Base-by-base conservation (phyloP, 768 basidiomycete species). In the Piloderma croceum region DNA sequence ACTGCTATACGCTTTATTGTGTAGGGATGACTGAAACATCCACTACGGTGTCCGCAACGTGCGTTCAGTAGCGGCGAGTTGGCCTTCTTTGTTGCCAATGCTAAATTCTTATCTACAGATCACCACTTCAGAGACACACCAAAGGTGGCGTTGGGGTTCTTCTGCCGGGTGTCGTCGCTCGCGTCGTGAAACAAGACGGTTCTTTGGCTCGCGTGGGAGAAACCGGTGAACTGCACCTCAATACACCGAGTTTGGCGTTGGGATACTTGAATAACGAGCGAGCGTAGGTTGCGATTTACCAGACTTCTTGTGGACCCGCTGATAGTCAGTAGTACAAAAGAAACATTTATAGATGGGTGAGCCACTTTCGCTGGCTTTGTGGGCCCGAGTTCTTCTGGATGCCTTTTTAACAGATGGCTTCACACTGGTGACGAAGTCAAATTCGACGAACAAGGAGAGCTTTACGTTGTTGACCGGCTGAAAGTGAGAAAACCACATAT, bases 401-500 rank as follows among this genome's bases (percentile, higher is more conserved):
- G n/a, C 59, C 39, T 19, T 39, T 39, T 7, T 5, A 19, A 25
- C 35, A 69, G 71, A 23, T 74, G 73, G 73, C 46, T 75, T 6
- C 58, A 58, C 19, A 74, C 75, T 0, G 73, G 70, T 1, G 70
- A 71, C 41, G 65, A 71, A 40, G 71, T 70, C 6, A 24, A 48
- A 9, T 52, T 72, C 36, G 58, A 56, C 29, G 56, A 70, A 38
- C 58, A 69, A 22, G 52, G 55, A 5, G 69, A 73, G 25, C 27
- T 72, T 5, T 71, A 69, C 31, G 61, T 71, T 38, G 48, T 69
- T 4, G 70, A 71, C 46, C 64, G 70, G 24, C 53, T 72, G 40
- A 71, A 73, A 54, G 67, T 63, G 17, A n/a, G n/a, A n/a, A n/a
- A n/a, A n/a, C n/a, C n/a, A 9, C 45, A 5, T 19, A n/a, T 24